A percentile compares a stretch with the other conserved stretches of the same genome.
Evolutionary conservation across 345 rosid genomes (phyloP).

Genomic region (Pistacia vera): DNA sequence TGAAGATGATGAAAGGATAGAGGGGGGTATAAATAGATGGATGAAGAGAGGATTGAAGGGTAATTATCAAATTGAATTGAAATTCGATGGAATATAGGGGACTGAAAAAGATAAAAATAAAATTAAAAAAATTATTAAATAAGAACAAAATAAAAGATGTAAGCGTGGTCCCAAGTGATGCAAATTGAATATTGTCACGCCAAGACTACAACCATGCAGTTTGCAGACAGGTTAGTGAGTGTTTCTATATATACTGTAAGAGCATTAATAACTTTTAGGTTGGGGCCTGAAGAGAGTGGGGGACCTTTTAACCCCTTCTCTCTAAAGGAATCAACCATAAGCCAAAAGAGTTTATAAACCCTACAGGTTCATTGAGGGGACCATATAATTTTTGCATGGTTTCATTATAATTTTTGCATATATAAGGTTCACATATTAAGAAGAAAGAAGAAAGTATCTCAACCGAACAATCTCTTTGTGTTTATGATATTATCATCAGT

Average conservation of each 20-base stretch:
- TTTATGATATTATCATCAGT: conserved; percentile 14
- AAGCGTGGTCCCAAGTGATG: conserved; percentile 46
- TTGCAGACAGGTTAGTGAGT: conserved; percentile 36
- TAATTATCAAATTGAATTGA: conserved; percentile 12
- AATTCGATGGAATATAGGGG: conserved; percentile 9
- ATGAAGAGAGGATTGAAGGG: conserved; percentile 15
- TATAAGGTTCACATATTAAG: conserved; percentile 16
- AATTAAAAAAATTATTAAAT: not conserved
- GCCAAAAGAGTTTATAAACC: conserved; percentile 23
- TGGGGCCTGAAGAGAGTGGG: conserved; percentile 37
- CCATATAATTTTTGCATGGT: conserved; percentile 30
- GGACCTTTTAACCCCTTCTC: conserved; percentile 29
- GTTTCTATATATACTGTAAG: conserved; percentile 39
- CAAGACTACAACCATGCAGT: conserved; percentile 30
- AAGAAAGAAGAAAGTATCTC: not conserved
- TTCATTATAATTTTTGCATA: conserved; percentile 13
- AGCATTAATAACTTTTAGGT: conserved; percentile 45
- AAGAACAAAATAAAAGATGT: conserved; percentile 12
- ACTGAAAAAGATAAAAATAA: not conserved
- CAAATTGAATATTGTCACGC: conserved; percentile 60
- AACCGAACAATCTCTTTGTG: conserved; percentile 11
- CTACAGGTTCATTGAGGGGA: conserved; percentile 34
- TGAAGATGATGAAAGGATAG: conserved; percentile 26
- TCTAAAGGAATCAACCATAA: conserved; percentile 29
- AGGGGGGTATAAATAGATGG: conserved; percentile 29